Percentiles rank a stretch among this genome's conserved stretches.
Evolutionary conservation across 1,284 basidiomycete species (phyloP).

Genomic region (Ceratobasidium sp.): DNA sequence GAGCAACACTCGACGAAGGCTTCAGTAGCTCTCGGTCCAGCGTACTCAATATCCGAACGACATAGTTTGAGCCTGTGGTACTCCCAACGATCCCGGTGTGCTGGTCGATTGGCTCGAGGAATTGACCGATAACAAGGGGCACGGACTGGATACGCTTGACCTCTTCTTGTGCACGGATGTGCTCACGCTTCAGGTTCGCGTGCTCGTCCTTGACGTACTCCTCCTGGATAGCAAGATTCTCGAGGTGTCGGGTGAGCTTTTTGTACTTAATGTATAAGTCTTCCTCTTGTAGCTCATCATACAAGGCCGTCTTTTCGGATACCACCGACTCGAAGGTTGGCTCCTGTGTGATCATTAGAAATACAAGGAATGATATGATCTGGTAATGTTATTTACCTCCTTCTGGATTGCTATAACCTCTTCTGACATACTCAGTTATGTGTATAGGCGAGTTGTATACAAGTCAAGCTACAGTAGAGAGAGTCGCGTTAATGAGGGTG

Average conservation of each 20-base stretch:
- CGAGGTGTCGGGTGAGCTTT: conserved; percentile 91
- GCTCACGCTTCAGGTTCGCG: conserved; percentile 96
- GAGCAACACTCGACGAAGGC: conserved; percentile 95
- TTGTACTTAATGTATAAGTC: conserved; percentile 97
- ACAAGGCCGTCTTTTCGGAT: conserved; percentile 87
- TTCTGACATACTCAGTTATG: conserved; percentile 60
- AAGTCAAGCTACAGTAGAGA: not conserved
- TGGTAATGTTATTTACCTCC: conserved; percentile 68
- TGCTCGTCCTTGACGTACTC: conserved; percentile 99
- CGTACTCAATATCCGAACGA: conserved; percentile 97
- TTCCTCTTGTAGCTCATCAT: conserved; percentile 89
- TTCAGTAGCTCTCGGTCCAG: conserved; percentile 98
- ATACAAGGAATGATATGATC: conserved; percentile 18
- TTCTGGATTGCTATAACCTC: conserved; percentile 83
- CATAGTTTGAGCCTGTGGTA: conserved; percentile 98
- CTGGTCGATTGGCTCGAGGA: conserved; percentile 99
- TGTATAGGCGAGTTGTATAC: not conserved
- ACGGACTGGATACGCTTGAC: conserved; percentile 99
- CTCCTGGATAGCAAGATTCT: conserved; percentile 95
- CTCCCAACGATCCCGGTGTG: conserved; percentile 97
- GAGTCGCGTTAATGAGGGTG: conserved; percentile 28
- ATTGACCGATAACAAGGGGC: conserved; percentile 99
- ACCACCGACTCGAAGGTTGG: conserved; percentile 90
- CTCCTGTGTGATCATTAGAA: conserved; percentile 68
- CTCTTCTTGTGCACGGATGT: conserved; percentile 98